These are phyloP conservation scores for Ogataea philodendri DNA, from an alignment of 805 yeast genomes.

Conservation along the genomic window DNA sequence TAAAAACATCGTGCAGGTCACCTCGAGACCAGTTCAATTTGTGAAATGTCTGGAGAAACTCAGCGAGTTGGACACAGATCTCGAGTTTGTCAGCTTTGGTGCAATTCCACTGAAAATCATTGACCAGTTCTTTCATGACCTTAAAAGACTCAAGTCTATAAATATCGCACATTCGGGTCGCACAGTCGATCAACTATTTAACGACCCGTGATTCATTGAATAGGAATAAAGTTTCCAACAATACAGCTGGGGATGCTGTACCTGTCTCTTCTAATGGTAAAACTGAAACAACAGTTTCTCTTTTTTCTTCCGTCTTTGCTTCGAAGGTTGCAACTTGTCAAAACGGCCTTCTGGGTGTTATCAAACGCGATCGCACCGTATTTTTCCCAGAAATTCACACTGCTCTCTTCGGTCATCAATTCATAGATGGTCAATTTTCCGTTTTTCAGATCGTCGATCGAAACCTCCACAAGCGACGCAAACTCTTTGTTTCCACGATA, in stretches of 20 bases:
- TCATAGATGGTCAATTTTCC: conserved; percentile 92
- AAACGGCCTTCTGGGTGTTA: conserved; percentile 90
- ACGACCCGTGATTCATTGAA: conserved; percentile 29
- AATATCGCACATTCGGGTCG: background rate
- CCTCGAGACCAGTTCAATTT: conserved; percentile 35
- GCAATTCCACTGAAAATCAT: conserved; percentile 29
- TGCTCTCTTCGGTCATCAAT: conserved; percentile 91
- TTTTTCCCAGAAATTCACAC: conserved; percentile 96
- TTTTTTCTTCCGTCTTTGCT: conserved; percentile 78
- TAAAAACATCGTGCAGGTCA: conserved; percentile 30
- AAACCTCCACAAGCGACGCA: conserved; percentile 87
- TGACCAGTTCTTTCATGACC: conserved; percentile 25
- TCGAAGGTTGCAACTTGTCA: conserved; percentile 85
- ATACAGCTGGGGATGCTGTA: conserved; percentile 95
- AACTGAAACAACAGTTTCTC: conserved; percentile 88
- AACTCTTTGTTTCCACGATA: conserved; percentile 94
- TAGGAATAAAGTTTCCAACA: conserved; percentile 92
- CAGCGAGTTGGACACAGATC: conserved; percentile 4
- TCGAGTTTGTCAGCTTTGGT: conserved; percentile 33
- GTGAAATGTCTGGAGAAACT: conserved; percentile 31
- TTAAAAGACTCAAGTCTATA: conserved; percentile 9
- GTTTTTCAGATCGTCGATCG: conserved; percentile 86
- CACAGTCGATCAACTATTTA: conserved; percentile 7
- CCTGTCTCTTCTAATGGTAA: conserved; percentile 87
- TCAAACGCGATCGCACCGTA: conserved; percentile 96